Base-by-base conservation (phyloP, 495 filamentous ascomycete genomes). In the Viridothelium virens region DNA sequence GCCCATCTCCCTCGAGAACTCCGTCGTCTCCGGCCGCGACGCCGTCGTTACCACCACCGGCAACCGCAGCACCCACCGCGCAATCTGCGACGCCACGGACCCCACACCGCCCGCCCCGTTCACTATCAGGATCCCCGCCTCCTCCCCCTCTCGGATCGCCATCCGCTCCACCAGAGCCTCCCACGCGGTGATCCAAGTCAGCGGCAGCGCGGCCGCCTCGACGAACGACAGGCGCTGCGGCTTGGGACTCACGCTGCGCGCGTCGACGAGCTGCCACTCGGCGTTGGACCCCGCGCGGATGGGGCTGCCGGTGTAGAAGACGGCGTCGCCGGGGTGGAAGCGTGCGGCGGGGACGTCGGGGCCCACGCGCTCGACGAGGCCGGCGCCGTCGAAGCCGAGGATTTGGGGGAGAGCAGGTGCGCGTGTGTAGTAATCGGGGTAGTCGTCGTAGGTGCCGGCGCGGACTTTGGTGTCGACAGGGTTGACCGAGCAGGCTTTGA, bases 401-500 rank as follows among this genome's bases (percentile, higher is more conserved):
- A 73, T 73, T 37, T 77, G 75, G 14, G 67, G 68, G 18, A 67
- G 62, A 16, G 59, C 12, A 6, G 74, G 74, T 14, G 67, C 69
- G 64, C 38, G 66, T 4, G 66, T 41, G 66, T 73, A 77, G 70
- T 77, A 75, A 63, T 76, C 69, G 18, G 73, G 74, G 62, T 72
- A 73, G 67, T 76, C 74, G 64, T 77, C 75, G 63, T 77, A 76
- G 5, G 67, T 69, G 31, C 71, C 70, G 37, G 67, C 67, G 18
- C 76, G 70, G 46, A 77, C 72, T 65, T 77, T 77, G 3, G 66
- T 72, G 63, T 77, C 74, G 65, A 77, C 67, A 34, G 76, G 74
- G 63, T 75, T 76, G 18, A 76, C 72, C 9, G 74, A 74, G 66
- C 64, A 72, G 18, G 67, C 72, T 68, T 70, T 65, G 46, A 73